These are phyloP conservation scores for Phylloporus sp. DNA, from an alignment of 768 basidiomycete species.

Conservation along the genomic window DNA sequence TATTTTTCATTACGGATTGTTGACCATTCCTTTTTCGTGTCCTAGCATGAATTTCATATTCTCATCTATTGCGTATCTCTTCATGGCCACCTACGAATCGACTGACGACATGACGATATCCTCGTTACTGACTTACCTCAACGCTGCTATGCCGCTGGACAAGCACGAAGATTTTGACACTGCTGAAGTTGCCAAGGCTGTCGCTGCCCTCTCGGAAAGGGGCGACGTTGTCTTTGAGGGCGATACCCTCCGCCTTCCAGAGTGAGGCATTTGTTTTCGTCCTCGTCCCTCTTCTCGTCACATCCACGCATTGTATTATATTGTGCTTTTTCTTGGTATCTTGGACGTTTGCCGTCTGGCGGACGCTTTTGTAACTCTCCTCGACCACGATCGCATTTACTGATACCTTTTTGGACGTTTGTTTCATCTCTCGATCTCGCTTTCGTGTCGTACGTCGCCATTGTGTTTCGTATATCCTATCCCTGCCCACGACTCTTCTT, in stretches of 20 bases:
- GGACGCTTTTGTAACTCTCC: conserved; percentile 2
- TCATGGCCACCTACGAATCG: conserved; percentile 60
- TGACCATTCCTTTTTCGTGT: conserved; percentile 7
- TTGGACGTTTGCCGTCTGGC: conserved; percentile 15
- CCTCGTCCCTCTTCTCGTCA: not conserved
- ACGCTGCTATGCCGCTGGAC: conserved; percentile 69
- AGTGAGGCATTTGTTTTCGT: conserved; percentile 7
- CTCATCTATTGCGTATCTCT: conserved; percentile 58
- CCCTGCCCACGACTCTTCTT: not conserved
- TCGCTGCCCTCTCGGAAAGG: conserved; percentile 41
- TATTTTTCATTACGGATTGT: conserved; percentile 2
- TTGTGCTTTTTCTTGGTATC: conserved; percentile 19
- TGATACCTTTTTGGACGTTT: conserved; percentile 23
- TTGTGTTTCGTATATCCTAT: conserved; percentile 13
- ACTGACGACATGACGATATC: conserved; percentile 69
- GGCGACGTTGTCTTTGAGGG: conserved; percentile 49
- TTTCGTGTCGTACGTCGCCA: conserved; percentile 15
- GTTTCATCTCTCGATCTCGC: conserved; percentile 6
- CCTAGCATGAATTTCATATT: conserved; percentile 55
- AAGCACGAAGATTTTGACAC: conserved; percentile 83
- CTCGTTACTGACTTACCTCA: conserved; percentile 63
- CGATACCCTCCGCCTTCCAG: conserved; percentile 35
- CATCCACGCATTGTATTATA: conserved; percentile 13
- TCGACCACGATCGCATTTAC: conserved; percentile 7
- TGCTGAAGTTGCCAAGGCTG: conserved; percentile 55